Base-by-base conservation (phyloP, 768 basidiomycete genomes). In the Leccinum disarticulatum region DNA sequence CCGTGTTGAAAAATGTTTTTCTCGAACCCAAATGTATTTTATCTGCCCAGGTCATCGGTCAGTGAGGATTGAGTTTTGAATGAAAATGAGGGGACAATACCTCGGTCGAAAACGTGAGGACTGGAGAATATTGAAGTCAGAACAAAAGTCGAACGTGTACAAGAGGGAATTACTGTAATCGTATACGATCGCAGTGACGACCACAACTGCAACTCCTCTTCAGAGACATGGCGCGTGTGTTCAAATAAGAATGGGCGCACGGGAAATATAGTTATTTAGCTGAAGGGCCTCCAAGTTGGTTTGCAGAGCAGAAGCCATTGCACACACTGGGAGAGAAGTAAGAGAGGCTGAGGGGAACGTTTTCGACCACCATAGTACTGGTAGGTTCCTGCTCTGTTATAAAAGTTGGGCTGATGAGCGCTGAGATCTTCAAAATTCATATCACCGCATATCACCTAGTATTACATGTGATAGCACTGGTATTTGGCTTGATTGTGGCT, bases 11-110 rank as follows among this genome's bases (percentile, higher is more conserved):
- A 8, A n/a, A n/a, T 28, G 6, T 14, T 36, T 13, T 36, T 5
- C 35, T 14, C 35, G 4, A 3, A 66, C 64, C 64, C 64, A 65
- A 19, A 65, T 8, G 14, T 59, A 52, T 53, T 62, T 31, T 30
- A 36, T 14, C 35, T 36, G 35, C 14, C 13, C 35, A 36, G 14
- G 14, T 36, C 14, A 36, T 14, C 1, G 14, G 14, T 36, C 6
- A 36, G 35, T 36, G 35, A 36, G 14, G 35, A 1, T 36, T 14
- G 11, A 15, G 35, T 33, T 11, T 33, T 13, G 6, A 36, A 36
- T 36, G 15, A 36, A 36, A 14, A 36, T 36, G 14, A 14, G 14
- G n/a, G 6, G 14, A 36, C 35, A 14, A 36, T 15, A 66, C 64
- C 57, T 65, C 64, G 17, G 9, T 43, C 3, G 60, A 2, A 57